phyloP scores from a whole-genome alignment of 2,329 filamentous ascomycete genomes.

The Epichloe festucae region DNA sequence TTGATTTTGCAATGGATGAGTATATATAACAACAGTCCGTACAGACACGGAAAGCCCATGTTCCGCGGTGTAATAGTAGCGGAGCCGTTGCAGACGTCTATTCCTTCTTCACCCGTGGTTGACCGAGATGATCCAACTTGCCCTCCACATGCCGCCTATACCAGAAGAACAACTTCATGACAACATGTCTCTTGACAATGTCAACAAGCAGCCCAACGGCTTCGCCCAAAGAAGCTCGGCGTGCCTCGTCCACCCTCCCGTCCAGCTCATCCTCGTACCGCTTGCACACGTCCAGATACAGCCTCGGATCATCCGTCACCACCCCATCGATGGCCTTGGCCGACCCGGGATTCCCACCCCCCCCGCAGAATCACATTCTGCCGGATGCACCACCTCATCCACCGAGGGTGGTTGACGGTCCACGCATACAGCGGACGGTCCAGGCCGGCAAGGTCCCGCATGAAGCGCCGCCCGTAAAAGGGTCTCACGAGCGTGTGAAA shows the following conservation, averaged over 20 bases:
- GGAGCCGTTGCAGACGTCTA: neutral
- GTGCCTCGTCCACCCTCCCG: neutral
- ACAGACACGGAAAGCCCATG: too few species aligned
- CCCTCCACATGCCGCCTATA: slow-evolving; percentile 13
- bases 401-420: slow-evolving; percentile 70
- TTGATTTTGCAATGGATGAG: too few species aligned
- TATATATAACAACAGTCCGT: too few species aligned
- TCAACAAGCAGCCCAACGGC: slow-evolving; percentile 9
- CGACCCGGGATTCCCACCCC: neutral
- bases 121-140: slow-evolving; percentile 16
- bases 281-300: slow-evolving; percentile 49
- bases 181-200: slow-evolving; percentile 10
- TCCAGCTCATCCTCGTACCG: slow-evolving; percentile 18
- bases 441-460: slow-evolving; percentile 37
- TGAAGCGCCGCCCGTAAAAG: slow-evolving; percentile 48
- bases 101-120: slow-evolving; percentile 7
- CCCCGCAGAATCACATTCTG: slow-evolving; percentile 10
- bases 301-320: slow-evolving; percentile 69
- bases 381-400: slow-evolving; percentile 70
- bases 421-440: slow-evolving; percentile 58
- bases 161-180: slow-evolving; percentile 13
- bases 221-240: slow-evolving; percentile 6
- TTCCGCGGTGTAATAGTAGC: too few species aligned
- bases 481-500: slow-evolving; percentile 56
- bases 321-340: slow-evolving; percentile 53